Base-by-base conservation (phyloP, 1,139 yeast genomes). In the Yamadazyma sp. region DNA sequence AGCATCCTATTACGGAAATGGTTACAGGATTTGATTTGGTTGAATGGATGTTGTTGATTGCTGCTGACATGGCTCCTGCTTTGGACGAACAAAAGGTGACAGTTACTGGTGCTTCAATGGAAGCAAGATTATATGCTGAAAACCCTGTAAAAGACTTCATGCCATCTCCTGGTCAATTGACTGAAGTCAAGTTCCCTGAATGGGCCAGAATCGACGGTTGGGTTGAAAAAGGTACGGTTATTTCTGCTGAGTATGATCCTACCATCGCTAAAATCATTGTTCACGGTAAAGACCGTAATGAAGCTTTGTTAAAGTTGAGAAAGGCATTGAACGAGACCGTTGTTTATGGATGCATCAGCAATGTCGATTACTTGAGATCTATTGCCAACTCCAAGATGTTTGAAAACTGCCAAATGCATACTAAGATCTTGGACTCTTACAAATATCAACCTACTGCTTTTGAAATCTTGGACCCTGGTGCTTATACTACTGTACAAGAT, bases 241-340 rank as follows among this genome's bases (percentile, higher is more conserved):
- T 92, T 43, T 83, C 95, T 39, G 89, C 96, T 13, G 97, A 90
- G 62, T 92, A 88, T 59, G 98, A 92, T 64, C 97, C 98, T 34
- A 89, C 97, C 8, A 72, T 92, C 49, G 97, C 97, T 35, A 92
- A 92, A 64, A 89, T 92, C 53, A 90, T 92, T 64, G 97, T 92
- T 33, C 90, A 88, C 53, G 98, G 97, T 35, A 78, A 75, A 43
- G 90, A 87, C 57, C 80, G 98, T 61, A 76, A 74, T 35, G 97
- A 89, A 44, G 96, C 96, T 3, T 72, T 92, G 48, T 58, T 59
- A 43, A 85, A 86, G 55, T 73, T 92, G 56, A 80, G 85, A 57
- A 72, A 75, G 53, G 97, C 97, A 2, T 72, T 92, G 48, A 75
- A 83, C 56, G 95, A 88, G 63, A 90, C 97, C 2, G 83, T 80